A percentile compares a stretch with the other conserved stretches of the same genome.
phyloP scores from a whole-genome alignment of 352 stramenopile species.

The Globisporangium sylvaticum region DNA sequence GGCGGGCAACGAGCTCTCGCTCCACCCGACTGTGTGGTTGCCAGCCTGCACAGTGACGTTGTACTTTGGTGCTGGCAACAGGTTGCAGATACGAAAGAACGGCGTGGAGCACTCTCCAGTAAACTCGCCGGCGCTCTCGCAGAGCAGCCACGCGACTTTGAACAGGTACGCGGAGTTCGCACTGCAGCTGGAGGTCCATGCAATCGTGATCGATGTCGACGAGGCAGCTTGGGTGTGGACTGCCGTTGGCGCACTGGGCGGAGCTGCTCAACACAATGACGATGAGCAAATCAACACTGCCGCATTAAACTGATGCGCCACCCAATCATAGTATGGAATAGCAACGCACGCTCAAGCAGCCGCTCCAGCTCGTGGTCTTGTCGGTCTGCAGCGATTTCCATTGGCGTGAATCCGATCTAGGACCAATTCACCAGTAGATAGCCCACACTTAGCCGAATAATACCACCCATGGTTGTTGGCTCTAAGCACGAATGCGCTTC shows the following conservation, averaged over 20 bases:
- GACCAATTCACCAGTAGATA: neutral
- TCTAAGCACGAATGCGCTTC: neutral
- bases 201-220: slow-evolving; percentile 28
- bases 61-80: slow-evolving; percentile 45
- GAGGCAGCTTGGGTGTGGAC: slow-evolving; percentile 16
- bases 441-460: neutral
- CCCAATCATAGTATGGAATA: neutral
- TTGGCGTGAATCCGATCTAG: slow-evolving; percentile 35
- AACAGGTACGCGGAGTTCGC: slow-evolving; percentile 27
- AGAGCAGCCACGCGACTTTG: slow-evolving; percentile 35
- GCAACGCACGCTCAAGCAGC: slow-evolving; percentile 40
- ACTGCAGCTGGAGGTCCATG: slow-evolving; percentile 20
- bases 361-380: slow-evolving; percentile 29
- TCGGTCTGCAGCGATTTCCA: slow-evolving; percentile 40
- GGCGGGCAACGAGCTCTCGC: slow-evolving; percentile 18
- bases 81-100: slow-evolving; percentile 27
- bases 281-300: no score
- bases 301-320: neutral
- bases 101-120: slow-evolving; percentile 21
- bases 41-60: slow-evolving; percentile 36
- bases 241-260: slow-evolving; percentile 25
- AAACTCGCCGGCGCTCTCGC: slow-evolving; percentile 16
- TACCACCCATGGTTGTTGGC: neutral
- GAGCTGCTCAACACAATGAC: slow-evolving; percentile 16
- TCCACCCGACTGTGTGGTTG: slow-evolving; percentile 47